These are phyloP conservation scores for Pseudogymnoascus sp. DNA, from an alignment of 2,329 filamentous ascomycete species.

Conservation along the genomic window DNA sequence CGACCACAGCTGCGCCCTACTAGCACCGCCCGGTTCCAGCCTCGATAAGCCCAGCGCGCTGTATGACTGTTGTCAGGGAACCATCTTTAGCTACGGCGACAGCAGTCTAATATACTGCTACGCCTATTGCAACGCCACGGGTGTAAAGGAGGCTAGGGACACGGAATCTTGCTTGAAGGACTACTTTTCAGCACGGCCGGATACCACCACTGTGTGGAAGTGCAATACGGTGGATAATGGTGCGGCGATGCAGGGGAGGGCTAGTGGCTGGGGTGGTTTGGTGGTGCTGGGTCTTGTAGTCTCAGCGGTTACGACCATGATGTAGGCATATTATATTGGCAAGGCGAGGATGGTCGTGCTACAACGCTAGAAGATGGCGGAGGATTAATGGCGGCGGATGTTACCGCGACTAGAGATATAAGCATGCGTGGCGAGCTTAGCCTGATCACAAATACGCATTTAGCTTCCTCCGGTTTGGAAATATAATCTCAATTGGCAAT, in stretches of 20 bases:
- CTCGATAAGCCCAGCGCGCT: neutral
- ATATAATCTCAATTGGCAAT: slow-evolving; percentile 1
- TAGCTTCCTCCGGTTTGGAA: neutral
- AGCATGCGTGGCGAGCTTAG: neutral
- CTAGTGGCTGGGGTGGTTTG: neutral
- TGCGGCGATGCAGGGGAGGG: neutral
- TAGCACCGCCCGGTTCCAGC: neutral
- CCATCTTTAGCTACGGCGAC: neutral
- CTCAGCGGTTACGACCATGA: neutral
- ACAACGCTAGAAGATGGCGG: neutral
- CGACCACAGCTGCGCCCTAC: neutral
- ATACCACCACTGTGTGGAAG: neutral
- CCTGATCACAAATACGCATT: neutral
- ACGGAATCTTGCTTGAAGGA: neutral
- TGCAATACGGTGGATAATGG: neutral
- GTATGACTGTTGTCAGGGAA: neutral
- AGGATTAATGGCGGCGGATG: neutral
- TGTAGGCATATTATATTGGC: neutral
- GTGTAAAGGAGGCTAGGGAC: neutral
- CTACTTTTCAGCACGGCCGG: neutral
- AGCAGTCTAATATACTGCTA: neutral
- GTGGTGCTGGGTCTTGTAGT: neutral
- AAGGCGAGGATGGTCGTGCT: neutral
- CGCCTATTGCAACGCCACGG: neutral
- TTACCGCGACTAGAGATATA: neutral